Conservation (phyloP, 176 grass and related monocot genomes). For the Paspalum notatum region DNA sequence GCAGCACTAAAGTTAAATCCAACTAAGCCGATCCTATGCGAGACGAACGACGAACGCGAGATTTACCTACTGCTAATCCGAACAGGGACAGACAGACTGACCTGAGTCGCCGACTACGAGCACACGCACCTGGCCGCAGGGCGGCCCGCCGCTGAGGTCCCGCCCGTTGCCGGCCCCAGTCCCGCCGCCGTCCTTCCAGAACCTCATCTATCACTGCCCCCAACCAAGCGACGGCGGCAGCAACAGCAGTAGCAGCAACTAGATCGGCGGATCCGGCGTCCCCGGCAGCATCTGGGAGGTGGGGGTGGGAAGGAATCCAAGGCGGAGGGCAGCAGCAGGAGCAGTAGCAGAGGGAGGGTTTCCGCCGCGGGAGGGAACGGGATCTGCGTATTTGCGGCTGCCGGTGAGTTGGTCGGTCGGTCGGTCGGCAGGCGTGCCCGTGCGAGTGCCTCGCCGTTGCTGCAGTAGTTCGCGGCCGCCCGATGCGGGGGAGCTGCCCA, state of each 20-base stretch:
- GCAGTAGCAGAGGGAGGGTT: background rate
- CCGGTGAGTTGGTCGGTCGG: conserved; percentile 3
- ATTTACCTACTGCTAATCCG: background rate
- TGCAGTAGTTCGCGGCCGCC: background rate
- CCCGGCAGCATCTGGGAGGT: background rate
- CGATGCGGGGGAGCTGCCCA: background rate
- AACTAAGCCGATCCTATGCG: background rate
- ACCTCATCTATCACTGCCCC: conserved; percentile 40
- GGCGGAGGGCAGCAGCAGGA: background rate
- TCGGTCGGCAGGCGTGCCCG: background rate
- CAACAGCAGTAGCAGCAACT: conserved; percentile 27
- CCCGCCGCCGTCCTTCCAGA: conserved; percentile 62
- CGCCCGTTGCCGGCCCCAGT: conserved; percentile 32
- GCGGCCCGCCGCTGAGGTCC: conserved; percentile 58
- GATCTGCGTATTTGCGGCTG: conserved; percentile 17
- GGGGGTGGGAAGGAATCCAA: background rate
- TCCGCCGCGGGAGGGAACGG: background rate
- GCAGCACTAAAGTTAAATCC: background rate
- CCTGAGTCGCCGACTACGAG: conserved; percentile 85
- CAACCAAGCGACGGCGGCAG: background rate
- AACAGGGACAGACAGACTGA: conserved; percentile 19
- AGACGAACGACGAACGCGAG: background rate
- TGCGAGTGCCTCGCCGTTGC: background rate
- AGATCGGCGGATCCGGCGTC: conserved; percentile 31
- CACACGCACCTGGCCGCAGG: conserved; percentile 76